Base-by-base conservation (phyloP, 1,284 basidiomycete species). In the Tilletiopsis washingtonensis region DNA sequence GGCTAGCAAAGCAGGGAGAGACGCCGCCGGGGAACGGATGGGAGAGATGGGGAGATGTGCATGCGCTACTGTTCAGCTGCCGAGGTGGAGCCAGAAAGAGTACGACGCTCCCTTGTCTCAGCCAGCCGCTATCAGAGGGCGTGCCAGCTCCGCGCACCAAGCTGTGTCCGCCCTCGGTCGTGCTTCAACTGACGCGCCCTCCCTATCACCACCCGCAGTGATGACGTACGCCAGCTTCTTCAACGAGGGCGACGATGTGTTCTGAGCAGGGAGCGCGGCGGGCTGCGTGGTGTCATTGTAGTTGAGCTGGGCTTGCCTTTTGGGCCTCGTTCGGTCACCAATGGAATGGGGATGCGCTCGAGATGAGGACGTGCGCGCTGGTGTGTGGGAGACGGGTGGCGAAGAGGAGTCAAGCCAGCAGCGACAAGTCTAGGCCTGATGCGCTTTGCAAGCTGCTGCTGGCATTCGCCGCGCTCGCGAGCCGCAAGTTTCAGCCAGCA, bases 171-270 rank as follows among this genome's bases (percentile, higher is more conserved):
- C 9, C 9, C 9, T 9, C 29, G 29, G 9, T 34, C 29, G n/a
- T 34, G 9, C 9, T 6, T n/a, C 47, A 19, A 15, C 15, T 27
- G 1, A 21, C 15, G 49, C 27, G 26, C 29, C 51, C 24, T 0
- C 19, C 45, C 34, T 15, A 20, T 20, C 17, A 38, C 23, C 43
- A 15, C 23, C 11, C 15, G 34, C 45, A 61, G 58, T 68, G 45
- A 37, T 68, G 37, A 61, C 63, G 25, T 68, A 68, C 47, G 65
- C 65, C 12, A 63, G 65, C 14, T 68, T 66, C 61, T 68, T 68
- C 51, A 61, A 19, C 52, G 63, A 68, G 43, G 23, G 29, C 20
- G 65, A 68, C 26, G 65, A 68, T 45, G 56, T 53, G 40, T 68
- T 47, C 49, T 66, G 20, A 23, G 24, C 21, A n/a, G n/a, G n/a